Base-by-base conservation (phyloP, 208 protist species). In the Leishmania aethiopica region DNA sequence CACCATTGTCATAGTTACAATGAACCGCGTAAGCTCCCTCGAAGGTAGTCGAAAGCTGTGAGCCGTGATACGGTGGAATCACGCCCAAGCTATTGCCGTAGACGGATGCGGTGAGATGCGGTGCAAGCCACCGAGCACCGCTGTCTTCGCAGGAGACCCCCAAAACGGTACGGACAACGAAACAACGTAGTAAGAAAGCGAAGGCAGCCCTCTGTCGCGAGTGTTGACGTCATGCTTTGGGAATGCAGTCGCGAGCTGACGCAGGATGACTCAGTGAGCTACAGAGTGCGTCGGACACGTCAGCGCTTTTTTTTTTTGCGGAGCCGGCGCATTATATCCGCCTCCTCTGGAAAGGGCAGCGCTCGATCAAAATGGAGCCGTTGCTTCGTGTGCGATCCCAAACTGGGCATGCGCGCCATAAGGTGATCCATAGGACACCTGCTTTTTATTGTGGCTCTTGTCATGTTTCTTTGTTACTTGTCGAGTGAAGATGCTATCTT, bases 1-100 rank as follows among this genome's bases (percentile, higher is more conserved):
- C 66, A 71, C 71, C n/a, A 62, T 84, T 70, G 81, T 84, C 81
- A 84, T 84, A 84, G 81, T 82, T 82, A 82, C 79, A 35, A 69
- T 78, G 79, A 57, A 66, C 51, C 8, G 45, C 45, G 45, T 49
- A 49, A 13, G 10, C 0, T 49, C 45, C 45, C 45, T 13, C 45
- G 25, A 59, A 59, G 53, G 53, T 49, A 0, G 15, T 8, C 25
- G 0, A 28, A 25, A 42, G 53, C 8, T 59, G 19, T 1, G 53
- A 59, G 53, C 13, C 3, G 13, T 25, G 28, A 32, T 35, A 64
- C 28, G 8, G 28, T 17, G 5, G 59, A 64, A 35, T 64, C 11
- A 32, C n/a, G 6, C 3, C 28, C n/a, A 35, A 35, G 0, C 35
- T 28, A 15, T 72, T 64, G 5, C 28, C 28, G 59, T 10, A 64